These are phyloP conservation scores for Aspergillus sp. DNA, from an alignment of 2,329 filamentous ascomycete genomes.

Conservation along the genomic window DNA sequence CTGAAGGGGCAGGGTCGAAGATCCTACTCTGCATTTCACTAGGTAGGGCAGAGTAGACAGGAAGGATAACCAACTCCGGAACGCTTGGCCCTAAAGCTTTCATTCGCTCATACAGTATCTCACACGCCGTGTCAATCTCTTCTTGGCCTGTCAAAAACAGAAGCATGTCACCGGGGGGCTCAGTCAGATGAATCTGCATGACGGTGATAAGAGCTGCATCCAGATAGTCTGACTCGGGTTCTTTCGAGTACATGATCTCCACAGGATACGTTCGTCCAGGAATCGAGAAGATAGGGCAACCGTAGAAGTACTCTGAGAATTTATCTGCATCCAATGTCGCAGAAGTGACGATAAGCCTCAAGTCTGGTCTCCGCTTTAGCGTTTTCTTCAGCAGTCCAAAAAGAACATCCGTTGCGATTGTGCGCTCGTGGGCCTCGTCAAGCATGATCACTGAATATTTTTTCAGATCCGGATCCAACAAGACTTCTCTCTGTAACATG, in stretches of 20 bases:
- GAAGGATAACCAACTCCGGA: slow-evolving; percentile 87
- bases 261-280: slow-evolving; percentile 94
- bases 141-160: slow-evolving; percentile 96
- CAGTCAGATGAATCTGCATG: slow-evolving; percentile 96
- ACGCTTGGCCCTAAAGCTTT: slow-evolving; percentile 88
- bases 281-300: slow-evolving; percentile 94
- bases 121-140: slow-evolving; percentile 93
- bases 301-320: slow-evolving; percentile 93
- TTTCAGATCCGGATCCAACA: slow-evolving; percentile 84
- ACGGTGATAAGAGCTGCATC: slow-evolving; percentile 93
- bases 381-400: slow-evolving; percentile 96
- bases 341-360: slow-evolving; percentile 95
- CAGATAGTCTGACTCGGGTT: slow-evolving; percentile 93
- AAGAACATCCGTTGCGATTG: slow-evolving; percentile 91
- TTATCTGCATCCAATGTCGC: slow-evolving; percentile 97
- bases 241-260: slow-evolving; percentile 90
- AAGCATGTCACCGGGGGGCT: slow-evolving; percentile 90
- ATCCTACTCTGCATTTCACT: slow-evolving; percentile 92
- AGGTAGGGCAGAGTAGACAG: slow-evolving; percentile 92
- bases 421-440: slow-evolving; percentile 96
- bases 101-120: slow-evolving; percentile 93
- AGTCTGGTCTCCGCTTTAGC: slow-evolving; percentile 75
- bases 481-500: slow-evolving; percentile 93
- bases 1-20: slow-evolving; percentile 87
- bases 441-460: slow-evolving; percentile 97